These are phyloP conservation scores for Pleurotus citrinopileatus DNA, from an alignment of 768 basidiomycete species.

Conservation along the genomic window DNA sequence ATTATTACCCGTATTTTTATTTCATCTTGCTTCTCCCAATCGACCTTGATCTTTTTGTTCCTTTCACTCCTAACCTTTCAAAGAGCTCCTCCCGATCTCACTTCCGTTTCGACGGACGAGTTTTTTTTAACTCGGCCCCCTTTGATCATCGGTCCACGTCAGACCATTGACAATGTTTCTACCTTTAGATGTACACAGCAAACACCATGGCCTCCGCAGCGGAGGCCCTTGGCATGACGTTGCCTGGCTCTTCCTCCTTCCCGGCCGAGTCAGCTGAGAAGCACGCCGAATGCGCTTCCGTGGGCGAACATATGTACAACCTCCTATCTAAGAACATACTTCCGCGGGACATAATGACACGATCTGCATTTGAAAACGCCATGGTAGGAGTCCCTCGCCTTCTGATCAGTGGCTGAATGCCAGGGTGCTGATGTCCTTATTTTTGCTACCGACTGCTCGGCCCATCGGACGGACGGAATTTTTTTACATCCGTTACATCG, in stretches of 20 bases:
- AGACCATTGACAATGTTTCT: background rate
- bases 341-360: conserved; percentile 96
- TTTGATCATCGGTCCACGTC: background rate
- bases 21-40: conserved; percentile 3
- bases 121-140: background rate
- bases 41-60: background rate
- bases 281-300: conserved; percentile 71
- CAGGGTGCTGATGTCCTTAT: background rate
- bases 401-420: conserved; percentile 7
- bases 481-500: conserved; percentile 4
- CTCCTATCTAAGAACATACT: conserved; percentile 90
- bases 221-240: conserved; percentile 93
- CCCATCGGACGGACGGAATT: conserved; percentile 8
- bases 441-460: conserved; percentile 1
- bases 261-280: conserved; percentile 94
- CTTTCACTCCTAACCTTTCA: background rate
- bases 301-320: conserved; percentile 82
- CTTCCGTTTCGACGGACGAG: background rate
- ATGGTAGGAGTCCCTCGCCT: conserved; percentile 67
- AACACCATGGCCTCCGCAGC: conserved; percentile 98
- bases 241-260: conserved; percentile 96
- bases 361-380: conserved; percentile 95
- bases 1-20: background rate
- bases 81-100: background rate
- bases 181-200: conserved; percentile 87